Base-by-base conservation (phyloP, 148 eudicot species). In the Limonium bicolor region DNA sequence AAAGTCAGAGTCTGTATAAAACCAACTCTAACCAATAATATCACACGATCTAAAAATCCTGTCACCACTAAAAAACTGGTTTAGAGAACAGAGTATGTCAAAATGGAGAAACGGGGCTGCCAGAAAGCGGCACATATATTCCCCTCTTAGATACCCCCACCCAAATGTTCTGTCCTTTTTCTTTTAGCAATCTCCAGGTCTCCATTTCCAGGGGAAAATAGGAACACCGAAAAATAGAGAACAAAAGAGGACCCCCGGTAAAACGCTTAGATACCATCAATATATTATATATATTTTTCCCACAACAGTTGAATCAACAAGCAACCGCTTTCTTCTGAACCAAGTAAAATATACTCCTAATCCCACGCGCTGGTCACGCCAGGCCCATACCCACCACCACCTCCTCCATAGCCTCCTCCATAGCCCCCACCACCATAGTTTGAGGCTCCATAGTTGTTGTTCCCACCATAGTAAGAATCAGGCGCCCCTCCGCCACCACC, bases 321-420 rank as follows among this genome's bases (percentile, higher is more conserved):
- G n/a, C n/a, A n/a, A n/a, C n/a, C n/a, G n/a, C n/a, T n/a, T n/a
- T n/a, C n/a, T n/a, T n/a, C n/a, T n/a, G n/a, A n/a, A n/a, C n/a
- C n/a, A n/a, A n/a, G n/a, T n/a, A 31, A 13, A 15, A 37, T 3
- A 4, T 43, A 0, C 8, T 14, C 14, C 48, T 72, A 82, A 64
- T 84, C 95, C 95, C 88, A 84, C 33, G 95, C 95, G 49, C 85
- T 84, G 41, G 54, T 53, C 5, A 39, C 75, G 19, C 80, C 80
- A 9, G 74, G 44, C 45, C 71, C 60, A 30, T 54, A 57, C 13
- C 69, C 76, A 0, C 72, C 65, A 9, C 53, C 65, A 11, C 40
- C 31, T n/a, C n/a, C n/a, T n/a, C n/a, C n/a, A n/a, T n/a, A n/a
- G n/a, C n/a, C n/a, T n/a, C n/a, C n/a, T n/a, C n/a, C n/a, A n/a